A percentile compares a stretch with the other conserved stretches of the same genome.
phyloP scores from a whole-genome alignment of 768 basidiomycete genomes.

The Fomitopsis pulvina region DNA sequence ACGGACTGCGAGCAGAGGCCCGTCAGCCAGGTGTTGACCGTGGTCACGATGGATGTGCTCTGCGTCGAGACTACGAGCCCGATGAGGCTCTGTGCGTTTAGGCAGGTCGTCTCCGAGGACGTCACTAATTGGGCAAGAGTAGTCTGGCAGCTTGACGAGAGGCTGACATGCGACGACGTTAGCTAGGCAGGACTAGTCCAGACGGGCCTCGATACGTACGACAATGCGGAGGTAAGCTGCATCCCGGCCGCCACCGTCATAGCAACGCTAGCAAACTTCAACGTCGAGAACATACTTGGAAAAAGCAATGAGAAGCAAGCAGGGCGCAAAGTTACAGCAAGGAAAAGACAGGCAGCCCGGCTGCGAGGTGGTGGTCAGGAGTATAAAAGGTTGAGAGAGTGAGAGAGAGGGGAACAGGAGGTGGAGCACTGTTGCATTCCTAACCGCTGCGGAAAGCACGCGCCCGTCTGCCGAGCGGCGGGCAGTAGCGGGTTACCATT shows the following conservation, averaged over 20 bases:
- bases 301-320: neutral
- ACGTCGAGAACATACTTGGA: slow-evolving; percentile 7
- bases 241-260: slow-evolving; percentile 10
- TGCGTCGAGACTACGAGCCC: slow-evolving; percentile 28
- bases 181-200: neutral
- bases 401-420: neutral
- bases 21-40: slow-evolving; percentile 55
- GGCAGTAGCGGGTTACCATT: neutral
- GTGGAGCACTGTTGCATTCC: neutral
- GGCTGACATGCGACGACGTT: slow-evolving; percentile 15
- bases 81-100: slow-evolving; percentile 41
- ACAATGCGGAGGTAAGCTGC: slow-evolving; percentile 15
- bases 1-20: slow-evolving; percentile 44
- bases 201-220: slow-evolving; percentile 8
- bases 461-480: neutral
- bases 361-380: slow-evolving; percentile 8
- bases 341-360: slow-evolving; percentile 9
- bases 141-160: slow-evolving; percentile 44
- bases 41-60: slow-evolving; percentile 36
- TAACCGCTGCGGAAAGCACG: neutral
- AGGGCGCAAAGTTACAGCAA: slow-evolving; percentile 2
- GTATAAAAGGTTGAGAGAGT: neutral
- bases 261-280: slow-evolving; percentile 9
- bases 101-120: slow-evolving; percentile 39
- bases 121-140: slow-evolving; percentile 40